phyloP scores from a whole-genome alignment of 352 stramenopile genomes.

The Paralagenidium karlingii region DNA sequence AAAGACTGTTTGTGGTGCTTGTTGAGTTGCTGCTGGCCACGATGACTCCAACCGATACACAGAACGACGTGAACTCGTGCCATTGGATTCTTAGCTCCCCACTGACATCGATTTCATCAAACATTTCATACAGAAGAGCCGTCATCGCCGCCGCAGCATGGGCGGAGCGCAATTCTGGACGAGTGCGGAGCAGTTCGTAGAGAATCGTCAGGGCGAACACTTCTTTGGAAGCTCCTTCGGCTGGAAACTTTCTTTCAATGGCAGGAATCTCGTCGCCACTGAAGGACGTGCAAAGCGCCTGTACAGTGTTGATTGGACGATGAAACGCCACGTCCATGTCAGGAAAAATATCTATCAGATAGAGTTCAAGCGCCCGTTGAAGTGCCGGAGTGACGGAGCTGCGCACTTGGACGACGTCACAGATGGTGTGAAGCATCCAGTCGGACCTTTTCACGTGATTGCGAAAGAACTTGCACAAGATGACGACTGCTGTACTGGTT shows the following conservation, averaged over 20 bases:
- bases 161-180: constrained; percentile 21
- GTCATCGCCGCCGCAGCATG: constrained; percentile 21
- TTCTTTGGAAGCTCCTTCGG: constrained; percentile 19
- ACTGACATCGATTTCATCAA: constrained; percentile 80
- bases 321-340: constrained; percentile 58
- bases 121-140: constrained; percentile 49
- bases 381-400: constrained; percentile 32
- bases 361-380: constrained; percentile 35
- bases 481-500: constrained; percentile 16
- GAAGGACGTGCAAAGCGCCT: constrained; percentile 43
- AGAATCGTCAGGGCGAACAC: constrained; percentile 41
- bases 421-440: constrained; percentile 30
- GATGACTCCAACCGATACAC: constrained; percentile 46
- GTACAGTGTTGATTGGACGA: constrained; percentile 39
- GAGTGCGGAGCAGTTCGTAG: constrained; percentile 23
- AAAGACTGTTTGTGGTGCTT: background rate
- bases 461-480: constrained; percentile 46
- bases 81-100: constrained; percentile 61
- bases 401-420: constrained; percentile 13
- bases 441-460: constrained; percentile 13
- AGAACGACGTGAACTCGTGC: constrained; percentile 81
- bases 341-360: constrained; percentile 48
- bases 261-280: constrained; percentile 39
- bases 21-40: constrained; percentile 18
- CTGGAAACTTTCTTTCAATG: constrained; percentile 34